Percentiles rank a stretch among this genome's conserved stretches.
Conservation (phyloP, 352 stramenopile species). For the Phytophthora megakarya region DNA sequence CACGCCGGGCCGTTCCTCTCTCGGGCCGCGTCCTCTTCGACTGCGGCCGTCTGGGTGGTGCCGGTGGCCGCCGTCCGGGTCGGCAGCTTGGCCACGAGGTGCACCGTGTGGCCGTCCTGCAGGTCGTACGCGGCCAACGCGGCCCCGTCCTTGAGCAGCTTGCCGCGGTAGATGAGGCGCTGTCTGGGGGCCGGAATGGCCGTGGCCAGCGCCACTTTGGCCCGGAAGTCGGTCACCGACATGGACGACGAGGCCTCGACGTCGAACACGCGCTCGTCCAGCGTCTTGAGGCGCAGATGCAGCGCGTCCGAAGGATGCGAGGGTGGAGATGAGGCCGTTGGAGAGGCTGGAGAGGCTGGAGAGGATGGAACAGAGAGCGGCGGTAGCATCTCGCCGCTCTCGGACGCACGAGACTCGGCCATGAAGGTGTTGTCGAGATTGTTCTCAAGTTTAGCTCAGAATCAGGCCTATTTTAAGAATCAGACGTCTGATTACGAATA, state of each 20-base stretch:
- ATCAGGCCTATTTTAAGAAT: no score
- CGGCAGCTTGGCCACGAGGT: constrained; percentile 81
- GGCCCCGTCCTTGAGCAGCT: constrained; percentile 84
- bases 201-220: constrained; percentile 57
- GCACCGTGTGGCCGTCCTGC: constrained; percentile 92
- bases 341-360: not conserved
- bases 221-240: constrained; percentile 68
- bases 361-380: no score
- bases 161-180: constrained; percentile 93
- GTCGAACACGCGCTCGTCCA: constrained; percentile 81
- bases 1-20: constrained; percentile 41
- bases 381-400: no score
- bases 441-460: no score
- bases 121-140: constrained; percentile 81
- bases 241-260: constrained; percentile 50
- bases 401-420: no score
- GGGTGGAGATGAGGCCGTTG: no score
- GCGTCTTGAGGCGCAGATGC: constrained; percentile 71
- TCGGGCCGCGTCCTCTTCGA: not conserved
- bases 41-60: constrained; percentile 22
- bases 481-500: no score
- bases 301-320: no score
- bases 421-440: no score
- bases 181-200: constrained; percentile 66
- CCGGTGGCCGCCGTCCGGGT: constrained; percentile 3